phyloP scores from a whole-genome alignment of 2,329 filamentous ascomycete species.

The Xylariomycetidae sp. region DNA sequence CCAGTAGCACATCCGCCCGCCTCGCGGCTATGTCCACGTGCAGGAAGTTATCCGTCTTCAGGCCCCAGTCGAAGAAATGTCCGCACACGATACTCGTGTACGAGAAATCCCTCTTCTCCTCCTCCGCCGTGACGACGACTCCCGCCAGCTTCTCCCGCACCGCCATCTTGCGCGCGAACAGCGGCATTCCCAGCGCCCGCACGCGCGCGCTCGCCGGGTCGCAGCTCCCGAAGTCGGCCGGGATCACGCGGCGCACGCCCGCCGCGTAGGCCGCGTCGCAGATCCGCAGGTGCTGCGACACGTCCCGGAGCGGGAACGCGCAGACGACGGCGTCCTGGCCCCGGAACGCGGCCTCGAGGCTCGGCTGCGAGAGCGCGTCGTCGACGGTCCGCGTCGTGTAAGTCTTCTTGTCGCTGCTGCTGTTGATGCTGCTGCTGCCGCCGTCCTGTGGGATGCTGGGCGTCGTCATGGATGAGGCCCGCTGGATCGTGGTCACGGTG shows the following conservation, averaged over 20 bases:
- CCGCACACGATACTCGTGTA: constrained; percentile 36
- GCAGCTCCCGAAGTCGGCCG: constrained; percentile 37
- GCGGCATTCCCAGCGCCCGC: constrained; percentile 30
- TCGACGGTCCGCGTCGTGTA: too few species aligned
- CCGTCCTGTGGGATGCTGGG: neutral
- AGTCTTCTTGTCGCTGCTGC: too few species aligned
- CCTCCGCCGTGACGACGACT: constrained; percentile 16
- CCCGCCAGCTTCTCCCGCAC: constrained; percentile 27
- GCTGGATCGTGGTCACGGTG: constrained; percentile 29
- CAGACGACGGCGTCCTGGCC: constrained; percentile 34
- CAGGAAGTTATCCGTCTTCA: constrained; percentile 30
- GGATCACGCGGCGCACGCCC: constrained; percentile 33
- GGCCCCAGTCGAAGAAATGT: constrained; percentile 39
- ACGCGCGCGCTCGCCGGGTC: constrained; percentile 30
- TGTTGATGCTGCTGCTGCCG: constrained; percentile 10
- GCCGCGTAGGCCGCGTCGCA: constrained; percentile 32
- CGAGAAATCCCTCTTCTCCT: too few species aligned
- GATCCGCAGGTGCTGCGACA: constrained; percentile 29
- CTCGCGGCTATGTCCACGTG: constrained; percentile 28
- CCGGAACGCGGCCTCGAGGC: constrained; percentile 25
- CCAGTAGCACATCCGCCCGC: constrained; percentile 30
- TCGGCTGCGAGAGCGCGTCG: constrained; percentile 24
- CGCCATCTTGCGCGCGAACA: constrained; percentile 30
- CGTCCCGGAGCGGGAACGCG: constrained; percentile 26
- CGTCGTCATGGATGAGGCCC: constrained; percentile 15